Base-by-base conservation (phyloP, 73 alveolate genomes). In the Paramecium tetraurelia region DNA sequence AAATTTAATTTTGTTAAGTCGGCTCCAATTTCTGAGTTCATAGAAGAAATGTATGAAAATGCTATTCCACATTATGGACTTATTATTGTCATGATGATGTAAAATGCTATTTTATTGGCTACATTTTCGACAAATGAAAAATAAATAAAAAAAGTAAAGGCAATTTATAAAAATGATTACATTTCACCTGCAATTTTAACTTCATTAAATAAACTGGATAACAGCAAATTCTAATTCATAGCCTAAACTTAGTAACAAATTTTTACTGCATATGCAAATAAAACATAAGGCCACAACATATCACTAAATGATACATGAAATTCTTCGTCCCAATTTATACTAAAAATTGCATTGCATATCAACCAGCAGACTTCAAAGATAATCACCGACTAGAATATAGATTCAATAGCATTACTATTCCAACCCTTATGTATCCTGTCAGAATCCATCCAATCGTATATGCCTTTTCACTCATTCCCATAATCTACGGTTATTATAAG, bases 151-250 rank as follows among this genome's bases (percentile, higher is more conserved):
- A 89, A 89, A 33, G 43, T 89, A 21, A 83, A 58, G 14, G 87
- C 87, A 44, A 89, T 71, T n/a, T 58, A 31, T 16, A 68, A 44
- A 89, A 89, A 58, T 11, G 92, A 59, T 18, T 83, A 57, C 80
- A 89, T 71, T 71, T 89, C 94, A 0, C 92, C 86, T 59, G 94
- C 94, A 58, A 89, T 71, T 44, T 89, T 89, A 48, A 83, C 75
- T 59, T 89, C 87, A 41, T 58, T 70, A 68, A 89, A 89, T 21
- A 89, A 63, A 24, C 88, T 53, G 2, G 92, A 68, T 12, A 89
- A 83, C 21, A 77, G 72, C 14, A 71, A 89, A 18, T 59, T 59
- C 24, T 89, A 40, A 89, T 89, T 77, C 50, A 89, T 89, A 41
- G 94, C 94, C 86, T 72, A 72, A 21, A 36, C 3, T 29, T 72